Evolutionary conservation across 441 rosid genomes (phyloP), one percentile per base, ranked within the genome.

Genomic region (Erodium texanum): DNA sequence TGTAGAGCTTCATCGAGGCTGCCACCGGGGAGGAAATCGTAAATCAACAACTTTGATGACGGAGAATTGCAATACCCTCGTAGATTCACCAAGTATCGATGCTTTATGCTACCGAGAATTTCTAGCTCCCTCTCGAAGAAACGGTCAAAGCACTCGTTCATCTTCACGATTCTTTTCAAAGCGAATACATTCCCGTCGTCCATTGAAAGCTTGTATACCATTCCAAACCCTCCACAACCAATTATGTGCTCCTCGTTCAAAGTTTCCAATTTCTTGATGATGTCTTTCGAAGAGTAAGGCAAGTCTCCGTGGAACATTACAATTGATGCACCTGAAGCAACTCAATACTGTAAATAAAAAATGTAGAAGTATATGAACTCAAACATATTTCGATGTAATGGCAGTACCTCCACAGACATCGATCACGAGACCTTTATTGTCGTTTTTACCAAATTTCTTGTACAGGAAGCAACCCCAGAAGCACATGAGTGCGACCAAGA

Each of bases 41-140:
- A 94, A 56, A 94, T 86, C 70, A 94, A 80, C 73, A 90, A 82
- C 77, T 94, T 94, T n/a, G 97, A 90, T 14, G 90, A 78, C 45
- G 99, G 92, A 15, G 99, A 94, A 75, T 89, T 94, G 86, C 98
- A 94, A 73, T 94, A 94, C 69, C 99, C 99, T 70, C 99, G 86
- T 82, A 94, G 80, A 83, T 94, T 94, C 73, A 94, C 99, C 62
- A 90, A 81, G 83, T 89, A 85, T 7, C 99, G 84, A 45, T 94
- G 97, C 73, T 94, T 94, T 76, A 92, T 89, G 86, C 99, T 92
- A 68, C 99, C 98, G 70, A 94, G 98, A 85, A 94, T 94, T 77
- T 88, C 96, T 65, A 94, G 98, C 78, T 94, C 99, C 78, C 98
- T 81, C 77, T 92, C 97, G 62, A 94, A 94, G 85, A 88, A 94